Evolutionary conservation across 495 filamentous ascomycete species (phyloP).

Genomic region (Stereocaulon alpinum): DNA sequence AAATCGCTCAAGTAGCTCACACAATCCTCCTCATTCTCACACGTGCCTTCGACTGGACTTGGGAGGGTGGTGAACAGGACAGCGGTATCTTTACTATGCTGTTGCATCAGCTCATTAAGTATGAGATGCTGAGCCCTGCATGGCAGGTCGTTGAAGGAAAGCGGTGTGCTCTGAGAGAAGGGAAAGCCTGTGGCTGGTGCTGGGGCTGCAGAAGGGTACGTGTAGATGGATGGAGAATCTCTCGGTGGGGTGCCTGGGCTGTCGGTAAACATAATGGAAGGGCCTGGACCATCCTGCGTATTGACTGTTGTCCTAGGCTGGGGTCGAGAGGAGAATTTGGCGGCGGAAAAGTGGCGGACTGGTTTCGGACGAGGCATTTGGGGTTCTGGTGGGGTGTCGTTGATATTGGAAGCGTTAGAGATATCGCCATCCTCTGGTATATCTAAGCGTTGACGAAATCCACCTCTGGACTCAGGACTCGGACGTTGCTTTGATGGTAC

Average conservation of each 20-base stretch:
- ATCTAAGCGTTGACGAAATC: too few relatives aligned
- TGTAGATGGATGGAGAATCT: constrained; percentile 44
- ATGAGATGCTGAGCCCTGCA: constrained; percentile 77
- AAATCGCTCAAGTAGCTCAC: constrained; percentile 64
- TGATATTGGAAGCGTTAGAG: background rate
- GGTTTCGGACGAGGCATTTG: background rate
- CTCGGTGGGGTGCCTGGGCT: constrained; percentile 20
- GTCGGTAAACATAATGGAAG: constrained; percentile 70
- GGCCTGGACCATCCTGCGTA: constrained; percentile 50
- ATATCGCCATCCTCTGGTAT: too few relatives aligned
- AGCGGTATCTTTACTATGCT: constrained; percentile 60
- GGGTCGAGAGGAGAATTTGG: constrained; percentile 56
- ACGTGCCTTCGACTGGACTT: constrained; percentile 62
- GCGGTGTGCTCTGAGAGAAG: constrained; percentile 45
- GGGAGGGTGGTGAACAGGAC: constrained; percentile 69
- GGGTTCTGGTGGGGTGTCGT: background rate
- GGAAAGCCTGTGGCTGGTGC: constrained; percentile 40
- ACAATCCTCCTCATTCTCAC: constrained; percentile 56
- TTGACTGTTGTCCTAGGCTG: constrained; percentile 65
- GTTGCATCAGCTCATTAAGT: constrained; percentile 64
- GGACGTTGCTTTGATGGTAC: too few relatives aligned
- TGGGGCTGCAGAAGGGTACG: constrained; percentile 28
- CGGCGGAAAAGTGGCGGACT: constrained; percentile 23
- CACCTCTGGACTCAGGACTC: too few relatives aligned
- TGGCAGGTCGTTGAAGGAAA: constrained; percentile 80